Evolutionary conservation across 2,329 filamentous ascomycete species (phyloP).

Genomic region (Pyrenophora seminiperda): DNA sequence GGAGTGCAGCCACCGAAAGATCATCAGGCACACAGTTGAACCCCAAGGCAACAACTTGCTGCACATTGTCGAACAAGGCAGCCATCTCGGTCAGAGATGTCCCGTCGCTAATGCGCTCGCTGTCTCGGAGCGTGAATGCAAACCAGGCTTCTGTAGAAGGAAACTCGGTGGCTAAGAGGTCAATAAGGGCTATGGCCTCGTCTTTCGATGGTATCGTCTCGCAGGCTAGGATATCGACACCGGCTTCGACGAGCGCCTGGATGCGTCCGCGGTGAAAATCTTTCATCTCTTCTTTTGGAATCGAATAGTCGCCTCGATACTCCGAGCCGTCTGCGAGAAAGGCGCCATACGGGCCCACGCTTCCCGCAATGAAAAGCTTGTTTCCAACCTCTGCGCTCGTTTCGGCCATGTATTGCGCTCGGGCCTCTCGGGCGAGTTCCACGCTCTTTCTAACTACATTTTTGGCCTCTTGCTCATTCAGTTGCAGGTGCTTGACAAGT

Average conservation of each 20-base stretch:
- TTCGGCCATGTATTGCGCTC: constrained; percentile 36
- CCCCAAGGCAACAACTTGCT: constrained; percentile 51
- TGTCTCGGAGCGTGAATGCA: constrained; percentile 48
- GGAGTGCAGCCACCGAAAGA: constrained; percentile 42
- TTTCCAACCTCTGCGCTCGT: neutral
- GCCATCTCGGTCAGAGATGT: constrained; percentile 46
- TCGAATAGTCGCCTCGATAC: constrained; percentile 52
- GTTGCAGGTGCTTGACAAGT: constrained; percentile 45
- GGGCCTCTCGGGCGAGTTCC: constrained; percentile 47
- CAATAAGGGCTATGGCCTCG: constrained; percentile 49
- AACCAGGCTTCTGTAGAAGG: constrained; percentile 48
- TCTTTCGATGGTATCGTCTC: constrained; percentile 53
- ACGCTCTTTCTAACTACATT: constrained; percentile 50
- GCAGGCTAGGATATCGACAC: constrained; percentile 52
- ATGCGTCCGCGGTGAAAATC: constrained; percentile 54
- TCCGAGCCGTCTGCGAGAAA: constrained; percentile 55
- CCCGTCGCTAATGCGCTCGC: constrained; percentile 50
- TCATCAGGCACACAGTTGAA: constrained; percentile 53
- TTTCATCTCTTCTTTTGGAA: constrained; percentile 41
- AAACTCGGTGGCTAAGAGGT: constrained; percentile 49
- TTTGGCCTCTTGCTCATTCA: constrained; percentile 42
- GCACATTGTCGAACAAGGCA: constrained; percentile 29
- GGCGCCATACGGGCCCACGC: constrained; percentile 56
- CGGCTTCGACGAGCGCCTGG: constrained; percentile 48
- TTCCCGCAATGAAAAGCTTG: constrained; percentile 50